Conservation (phyloP, 2,329 filamentous ascomycete genomes). For the Teratosphaeria destructans region DNA sequence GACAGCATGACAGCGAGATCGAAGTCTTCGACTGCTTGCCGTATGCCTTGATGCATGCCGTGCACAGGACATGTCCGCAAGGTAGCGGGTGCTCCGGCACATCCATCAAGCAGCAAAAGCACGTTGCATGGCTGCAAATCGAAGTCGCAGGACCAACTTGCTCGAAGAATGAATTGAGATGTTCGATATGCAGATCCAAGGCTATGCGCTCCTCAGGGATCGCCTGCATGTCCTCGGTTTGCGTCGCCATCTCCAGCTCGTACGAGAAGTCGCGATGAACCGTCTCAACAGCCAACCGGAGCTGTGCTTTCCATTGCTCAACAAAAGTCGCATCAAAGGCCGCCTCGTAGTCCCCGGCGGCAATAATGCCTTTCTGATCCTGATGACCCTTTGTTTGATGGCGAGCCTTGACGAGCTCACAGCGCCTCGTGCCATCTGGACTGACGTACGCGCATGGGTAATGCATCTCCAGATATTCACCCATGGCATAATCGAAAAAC, state of each 20-base stretch:
- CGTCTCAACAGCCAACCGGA: slow-evolving; percentile 19
- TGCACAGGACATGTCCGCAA: slow-evolving; percentile 39
- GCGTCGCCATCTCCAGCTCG: slow-evolving; percentile 19
- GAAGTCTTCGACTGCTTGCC: slow-evolving; percentile 20
- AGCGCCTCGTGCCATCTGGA: slow-evolving; percentile 21
- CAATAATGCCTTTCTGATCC: slow-evolving; percentile 33
- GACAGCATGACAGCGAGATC: slow-evolving; percentile 23
- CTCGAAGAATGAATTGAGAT: slow-evolving; percentile 28
- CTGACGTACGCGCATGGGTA: slow-evolving; percentile 37
- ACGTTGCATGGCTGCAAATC: slow-evolving; percentile 28
- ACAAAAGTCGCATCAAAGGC: slow-evolving; percentile 24
- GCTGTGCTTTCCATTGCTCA: slow-evolving; percentile 20
- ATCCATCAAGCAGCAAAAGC: slow-evolving; percentile 38
- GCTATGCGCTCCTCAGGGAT: slow-evolving; percentile 23
- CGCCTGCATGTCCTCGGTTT: slow-evolving; percentile 16
- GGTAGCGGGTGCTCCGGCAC: slow-evolving; percentile 34
- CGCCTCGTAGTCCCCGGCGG: slow-evolving; percentile 31
- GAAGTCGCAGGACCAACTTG: slow-evolving; percentile 28
- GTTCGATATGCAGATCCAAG: slow-evolving; percentile 20
- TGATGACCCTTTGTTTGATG: slow-evolving; percentile 32
- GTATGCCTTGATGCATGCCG: slow-evolving; percentile 29
- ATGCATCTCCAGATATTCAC: slow-evolving; percentile 35
- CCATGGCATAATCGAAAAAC: slow-evolving; percentile 34
- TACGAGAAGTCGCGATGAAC: slow-evolving; percentile 23
- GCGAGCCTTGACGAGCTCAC: slow-evolving; percentile 23